Evolutionary conservation across 1,284 basidiomycete species (phyloP).

Genomic region (Baeospora myosura): DNA sequence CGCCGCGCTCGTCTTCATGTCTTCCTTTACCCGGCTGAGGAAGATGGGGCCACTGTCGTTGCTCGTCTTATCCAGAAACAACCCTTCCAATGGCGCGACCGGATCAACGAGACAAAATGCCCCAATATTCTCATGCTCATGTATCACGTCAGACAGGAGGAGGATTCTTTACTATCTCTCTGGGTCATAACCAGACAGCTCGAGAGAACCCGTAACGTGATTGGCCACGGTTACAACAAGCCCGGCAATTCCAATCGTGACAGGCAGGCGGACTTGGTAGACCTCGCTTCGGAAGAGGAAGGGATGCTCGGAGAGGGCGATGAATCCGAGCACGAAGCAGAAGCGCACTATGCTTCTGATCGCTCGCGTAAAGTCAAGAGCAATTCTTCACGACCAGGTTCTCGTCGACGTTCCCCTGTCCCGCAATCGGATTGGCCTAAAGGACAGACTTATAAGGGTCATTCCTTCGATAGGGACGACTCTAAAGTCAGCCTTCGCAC

Average conservation of each 20-base stretch:
- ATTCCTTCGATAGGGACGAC: slow-evolving; percentile 9
- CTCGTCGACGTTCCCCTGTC: not conserved
- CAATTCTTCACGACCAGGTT: not conserved
- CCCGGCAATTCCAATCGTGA: not conserved
- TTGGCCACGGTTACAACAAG: too few relatives aligned
- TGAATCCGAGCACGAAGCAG: not conserved
- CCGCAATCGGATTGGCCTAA: slow-evolving; percentile 3
- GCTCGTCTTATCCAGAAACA: too few relatives aligned
- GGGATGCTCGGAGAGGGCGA: not conserved
- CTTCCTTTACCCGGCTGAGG: slow-evolving; percentile 2
- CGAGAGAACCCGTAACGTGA: too few relatives aligned
- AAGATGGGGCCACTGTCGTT: too few relatives aligned
- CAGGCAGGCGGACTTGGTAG: not conserved
- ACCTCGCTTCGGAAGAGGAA: not conserved
- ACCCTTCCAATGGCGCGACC: too few relatives aligned
- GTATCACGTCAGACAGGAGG: too few relatives aligned
- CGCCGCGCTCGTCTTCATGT: slow-evolving; percentile 1
- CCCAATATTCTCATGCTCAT: too few relatives aligned
- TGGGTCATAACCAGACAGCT: too few relatives aligned
- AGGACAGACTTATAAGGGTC: slow-evolving; percentile 3
- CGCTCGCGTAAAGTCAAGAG: not conserved
- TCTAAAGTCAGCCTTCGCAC: not conserved
- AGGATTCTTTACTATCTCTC: too few relatives aligned
- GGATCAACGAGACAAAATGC: too few relatives aligned
- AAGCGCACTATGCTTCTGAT: not conserved